A percentile compares a stretch with the other conserved stretches of the same genome.
Evolutionary conservation across 2,329 filamentous ascomycete species (phyloP).

Genomic region (Penicillium sp.): DNA sequence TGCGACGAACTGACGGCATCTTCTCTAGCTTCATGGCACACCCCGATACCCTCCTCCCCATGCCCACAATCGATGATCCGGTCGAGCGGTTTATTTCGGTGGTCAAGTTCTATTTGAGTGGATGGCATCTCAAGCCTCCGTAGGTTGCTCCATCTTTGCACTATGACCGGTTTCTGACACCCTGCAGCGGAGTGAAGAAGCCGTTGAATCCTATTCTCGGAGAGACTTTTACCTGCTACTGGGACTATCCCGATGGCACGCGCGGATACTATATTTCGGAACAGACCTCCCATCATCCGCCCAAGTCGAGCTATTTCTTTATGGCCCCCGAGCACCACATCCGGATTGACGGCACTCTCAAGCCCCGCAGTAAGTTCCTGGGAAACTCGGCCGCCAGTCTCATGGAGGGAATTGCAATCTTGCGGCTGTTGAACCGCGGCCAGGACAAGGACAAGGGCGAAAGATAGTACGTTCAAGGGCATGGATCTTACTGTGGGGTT

Average conservation of each 20-base stretch:
- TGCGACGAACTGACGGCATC: not conserved
- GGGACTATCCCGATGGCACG: constrained; percentile 81
- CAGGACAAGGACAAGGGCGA: constrained; percentile 62
- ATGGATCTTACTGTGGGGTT: not conserved
- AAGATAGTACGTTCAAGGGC: constrained; percentile 66
- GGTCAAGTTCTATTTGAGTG: constrained; percentile 95
- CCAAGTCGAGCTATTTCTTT: constrained; percentile 99
- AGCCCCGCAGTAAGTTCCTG: constrained; percentile 89
- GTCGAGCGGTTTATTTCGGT: constrained; percentile 86
- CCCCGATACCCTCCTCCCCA: constrained; percentile 86
- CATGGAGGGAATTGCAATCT: constrained; percentile 93
- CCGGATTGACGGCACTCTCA: constrained; percentile 89
- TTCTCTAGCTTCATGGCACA: constrained; percentile 90
- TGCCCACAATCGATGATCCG: constrained; percentile 83
- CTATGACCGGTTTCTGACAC: constrained; percentile 1
- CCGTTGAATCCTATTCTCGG: constrained; percentile 94
- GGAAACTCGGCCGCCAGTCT: constrained; percentile 96
- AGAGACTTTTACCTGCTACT: constrained; percentile 91
- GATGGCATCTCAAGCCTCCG: constrained; percentile 98
- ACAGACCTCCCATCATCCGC: constrained; percentile 96
- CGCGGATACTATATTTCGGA: constrained; percentile 94
- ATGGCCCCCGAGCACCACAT: constrained; percentile 93
- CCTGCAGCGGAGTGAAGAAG: constrained; percentile 85
- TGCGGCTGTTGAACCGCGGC: constrained; percentile 76
- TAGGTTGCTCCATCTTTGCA: constrained; percentile 47